Conservation (phyloP, 768 basidiomycete species). For the Boletus reticulatus region DNA sequence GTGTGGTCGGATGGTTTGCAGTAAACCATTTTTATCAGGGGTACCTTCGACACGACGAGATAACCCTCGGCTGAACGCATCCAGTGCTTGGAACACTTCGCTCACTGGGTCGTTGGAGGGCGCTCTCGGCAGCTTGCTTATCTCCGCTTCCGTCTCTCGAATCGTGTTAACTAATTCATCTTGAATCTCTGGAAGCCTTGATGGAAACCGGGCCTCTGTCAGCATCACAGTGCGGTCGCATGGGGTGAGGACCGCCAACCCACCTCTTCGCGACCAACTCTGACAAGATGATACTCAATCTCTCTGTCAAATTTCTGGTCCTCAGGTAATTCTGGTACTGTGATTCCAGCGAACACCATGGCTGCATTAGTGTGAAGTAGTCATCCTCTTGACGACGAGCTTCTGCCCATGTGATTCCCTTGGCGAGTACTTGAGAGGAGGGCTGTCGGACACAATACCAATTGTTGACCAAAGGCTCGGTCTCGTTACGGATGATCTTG, state of each 20-base stretch:
- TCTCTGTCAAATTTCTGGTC: constrained; percentile 54
- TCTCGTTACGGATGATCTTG: constrained; percentile 50
- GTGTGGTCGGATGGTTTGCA: constrained; percentile 50
- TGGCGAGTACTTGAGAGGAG: constrained; percentile 10
- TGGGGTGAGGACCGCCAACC: too few relatives aligned
- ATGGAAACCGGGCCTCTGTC: neutral
- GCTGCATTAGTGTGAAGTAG: constrained; percentile 48
- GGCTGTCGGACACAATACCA: constrained; percentile 40
- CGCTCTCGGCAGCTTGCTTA: neutral
- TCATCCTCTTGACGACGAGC: constrained; percentile 54
- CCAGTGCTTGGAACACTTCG: neutral
- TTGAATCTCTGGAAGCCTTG: constrained; percentile 58
- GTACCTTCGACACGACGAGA: neutral
- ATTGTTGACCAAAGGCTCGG: constrained; percentile 20
- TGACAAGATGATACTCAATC: constrained; percentile 57
- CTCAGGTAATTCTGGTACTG: constrained; percentile 52
- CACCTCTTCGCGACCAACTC: constrained; percentile 60
- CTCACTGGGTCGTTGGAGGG: neutral
- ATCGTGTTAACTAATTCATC: constrained; percentile 51
- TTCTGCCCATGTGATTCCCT: constrained; percentile 45
- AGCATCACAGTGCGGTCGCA: neutral
- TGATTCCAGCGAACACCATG: constrained; percentile 52
- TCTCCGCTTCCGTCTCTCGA: constrained; percentile 29
- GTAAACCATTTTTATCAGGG: constrained; percentile 38
- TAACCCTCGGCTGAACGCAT: neutral